phyloP scores from a whole-genome alignment of 108 stramenopile species.

The Fragilariopsis cylindrus region DNA sequence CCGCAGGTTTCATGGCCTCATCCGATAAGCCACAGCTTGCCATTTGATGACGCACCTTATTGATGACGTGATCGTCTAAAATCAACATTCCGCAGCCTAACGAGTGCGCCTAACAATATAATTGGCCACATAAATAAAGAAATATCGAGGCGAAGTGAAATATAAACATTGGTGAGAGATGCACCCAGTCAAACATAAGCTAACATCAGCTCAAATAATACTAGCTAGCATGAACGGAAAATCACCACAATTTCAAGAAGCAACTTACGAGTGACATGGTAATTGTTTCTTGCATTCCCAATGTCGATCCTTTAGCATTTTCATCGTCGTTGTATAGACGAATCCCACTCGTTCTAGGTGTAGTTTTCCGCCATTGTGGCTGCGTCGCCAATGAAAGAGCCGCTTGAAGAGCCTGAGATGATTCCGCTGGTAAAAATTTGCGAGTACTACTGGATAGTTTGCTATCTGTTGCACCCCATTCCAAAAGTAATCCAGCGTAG shows the following conservation, averaged over 20 bases:
- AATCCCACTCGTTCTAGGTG: slow-evolving; percentile 40
- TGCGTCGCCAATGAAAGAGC: slow-evolving; percentile 80
- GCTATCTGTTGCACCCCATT: slow-evolving; percentile 50
- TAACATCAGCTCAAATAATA: background rate
- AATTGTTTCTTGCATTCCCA: slow-evolving; percentile 88
- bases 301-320: slow-evolving; percentile 37
- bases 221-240: background rate
- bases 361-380: slow-evolving; percentile 71
- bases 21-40: slow-evolving; percentile 37
- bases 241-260: background rate
- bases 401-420: slow-evolving; percentile 59
- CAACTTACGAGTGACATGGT: slow-evolving; percentile 73
- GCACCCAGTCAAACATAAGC: background rate
- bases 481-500: slow-evolving; percentile 70
- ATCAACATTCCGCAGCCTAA: slow-evolving; percentile 71
- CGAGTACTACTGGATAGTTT: slow-evolving; percentile 50
- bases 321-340: slow-evolving; percentile 39
- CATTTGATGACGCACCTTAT: slow-evolving; percentile 61
- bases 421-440: slow-evolving; percentile 49
- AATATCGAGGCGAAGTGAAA: background rate
- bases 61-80: slow-evolving; percentile 71
- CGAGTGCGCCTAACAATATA: slow-evolving; percentile 61
- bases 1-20: slow-evolving; percentile 58
- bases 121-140: background rate
- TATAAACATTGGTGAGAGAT: background rate